phyloP scores from a whole-genome alignment of 1,139 yeast genomes.

The Wickerhamiella infanticola region DNA sequence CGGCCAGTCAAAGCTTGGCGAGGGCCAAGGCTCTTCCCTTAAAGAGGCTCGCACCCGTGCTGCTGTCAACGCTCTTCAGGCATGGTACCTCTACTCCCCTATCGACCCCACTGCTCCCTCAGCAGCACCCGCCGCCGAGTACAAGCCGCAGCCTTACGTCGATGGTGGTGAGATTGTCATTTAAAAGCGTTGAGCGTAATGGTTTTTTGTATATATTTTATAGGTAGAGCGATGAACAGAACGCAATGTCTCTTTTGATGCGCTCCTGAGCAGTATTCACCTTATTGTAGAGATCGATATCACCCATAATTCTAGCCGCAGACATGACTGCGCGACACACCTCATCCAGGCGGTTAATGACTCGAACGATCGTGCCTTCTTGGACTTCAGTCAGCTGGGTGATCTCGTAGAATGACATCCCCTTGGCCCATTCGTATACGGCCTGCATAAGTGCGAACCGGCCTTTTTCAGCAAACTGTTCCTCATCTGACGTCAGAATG shows the following conservation, averaged over 20 bases:
- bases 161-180: constrained; percentile 17
- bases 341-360: constrained; percentile 85
- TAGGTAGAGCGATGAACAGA: constrained; percentile 86
- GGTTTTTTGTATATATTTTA: constrained; percentile 20
- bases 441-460: constrained; percentile 86
- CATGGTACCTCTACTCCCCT: constrained; percentile 86
- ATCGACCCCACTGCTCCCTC: constrained; percentile 18
- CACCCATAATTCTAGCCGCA: constrained; percentile 91
- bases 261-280: constrained; percentile 88
- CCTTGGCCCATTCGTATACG: constrained; percentile 97
- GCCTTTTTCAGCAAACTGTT: constrained; percentile 64
- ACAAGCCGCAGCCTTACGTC: constrained; percentile 6
- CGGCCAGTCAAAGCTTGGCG: constrained; percentile 75
- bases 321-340: constrained; percentile 88
- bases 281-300: constrained; percentile 68
- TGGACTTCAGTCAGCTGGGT: constrained; percentile 81
- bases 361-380: constrained; percentile 97
- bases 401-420: constrained; percentile 78
- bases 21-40: constrained; percentile 87
- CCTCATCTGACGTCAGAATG: constrained; percentile 67
- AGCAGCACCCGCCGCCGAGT: constrained; percentile 6
- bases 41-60: constrained; percentile 89
- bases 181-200: constrained; percentile 2
- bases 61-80: constrained; percentile 76
- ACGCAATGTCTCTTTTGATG: constrained; percentile 91